Conservation (phyloP, 768 basidiomycete species). For the Coprinopsis sp. region DNA sequence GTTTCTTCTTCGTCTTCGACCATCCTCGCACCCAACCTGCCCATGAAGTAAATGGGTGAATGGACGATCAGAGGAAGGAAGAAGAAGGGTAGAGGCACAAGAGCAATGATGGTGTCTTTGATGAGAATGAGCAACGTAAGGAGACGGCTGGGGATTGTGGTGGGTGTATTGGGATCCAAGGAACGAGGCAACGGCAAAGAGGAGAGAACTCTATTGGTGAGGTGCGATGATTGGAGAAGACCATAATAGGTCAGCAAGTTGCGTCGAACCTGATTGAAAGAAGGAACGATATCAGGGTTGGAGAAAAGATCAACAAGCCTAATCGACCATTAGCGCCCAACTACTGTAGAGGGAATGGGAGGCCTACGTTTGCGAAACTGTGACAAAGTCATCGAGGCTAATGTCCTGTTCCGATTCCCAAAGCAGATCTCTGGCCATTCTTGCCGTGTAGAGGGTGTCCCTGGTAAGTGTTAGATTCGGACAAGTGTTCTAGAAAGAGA, state of each 20-base stretch:
- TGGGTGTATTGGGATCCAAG: conserved; percentile 73
- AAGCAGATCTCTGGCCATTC: conserved; percentile 91
- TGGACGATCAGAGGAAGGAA: conserved; percentile 80
- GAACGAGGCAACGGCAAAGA: conserved; percentile 80
- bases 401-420: conserved; percentile 82
- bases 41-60: conserved; percentile 81
- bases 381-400: conserved; percentile 75
- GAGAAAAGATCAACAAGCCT: conserved; percentile 89
- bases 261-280: conserved; percentile 57
- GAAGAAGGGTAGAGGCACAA: conserved; percentile 85
- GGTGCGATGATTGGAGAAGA: conserved; percentile 71
- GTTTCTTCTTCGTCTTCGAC: conserved; percentile 88
- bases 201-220: conserved; percentile 82
- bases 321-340: conserved; percentile 11
- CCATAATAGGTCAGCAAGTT: conserved; percentile 85
- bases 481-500: not conserved
- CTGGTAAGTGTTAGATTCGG: conserved; percentile 36
- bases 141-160: conserved; percentile 78
- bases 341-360: conserved; percentile 6
- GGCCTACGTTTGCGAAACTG: conserved; percentile 86
- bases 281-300: conserved; percentile 54
- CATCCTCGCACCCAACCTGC: conserved; percentile 65
- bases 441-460: conserved; percentile 86
- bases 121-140: conserved; percentile 74
- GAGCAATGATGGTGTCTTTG: conserved; percentile 66